Evolutionary conservation across 78 protist genomes (phyloP).

Genomic region (Ministeria vibrans): DNA sequence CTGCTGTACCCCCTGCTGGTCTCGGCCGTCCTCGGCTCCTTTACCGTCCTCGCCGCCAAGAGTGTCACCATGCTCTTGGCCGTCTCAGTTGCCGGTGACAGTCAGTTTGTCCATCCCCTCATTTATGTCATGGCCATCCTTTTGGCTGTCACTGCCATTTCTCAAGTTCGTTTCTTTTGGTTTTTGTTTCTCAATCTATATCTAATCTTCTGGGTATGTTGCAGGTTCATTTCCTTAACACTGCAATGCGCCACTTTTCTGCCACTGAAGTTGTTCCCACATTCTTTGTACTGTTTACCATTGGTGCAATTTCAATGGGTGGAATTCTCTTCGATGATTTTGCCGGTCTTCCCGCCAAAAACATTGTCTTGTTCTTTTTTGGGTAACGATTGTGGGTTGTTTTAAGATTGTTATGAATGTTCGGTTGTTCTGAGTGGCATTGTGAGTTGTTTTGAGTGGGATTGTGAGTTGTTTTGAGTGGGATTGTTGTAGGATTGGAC

Average conservation of each 20-base stretch:
- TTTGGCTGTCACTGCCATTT: background rate
- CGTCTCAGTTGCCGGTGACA: background rate
- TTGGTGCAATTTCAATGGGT: background rate
- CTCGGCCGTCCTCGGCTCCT: conserved; percentile 9
- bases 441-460: background rate
- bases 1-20: conserved; percentile 4
- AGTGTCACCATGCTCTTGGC: background rate
- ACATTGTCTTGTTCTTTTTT: background rate
- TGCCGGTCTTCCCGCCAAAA: background rate
- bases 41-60: conserved; percentile 28
- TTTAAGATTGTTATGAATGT: background rate
- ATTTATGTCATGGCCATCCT: background rate
- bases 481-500: background rate
- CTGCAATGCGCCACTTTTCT: conserved; percentile 3
- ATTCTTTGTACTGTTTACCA: conserved; percentile 8
- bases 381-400: background rate
- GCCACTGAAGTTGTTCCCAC: conserved; percentile 7
- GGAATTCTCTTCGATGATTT: background rate
- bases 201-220: background rate
- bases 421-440: background rate
- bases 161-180: background rate
- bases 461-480: background rate
- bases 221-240: conserved; percentile 4
- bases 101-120: background rate
- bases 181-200: background rate